Evolutionary conservation across 306 rosid genomes (phyloP).

Genomic region (Malus asiatica): DNA sequence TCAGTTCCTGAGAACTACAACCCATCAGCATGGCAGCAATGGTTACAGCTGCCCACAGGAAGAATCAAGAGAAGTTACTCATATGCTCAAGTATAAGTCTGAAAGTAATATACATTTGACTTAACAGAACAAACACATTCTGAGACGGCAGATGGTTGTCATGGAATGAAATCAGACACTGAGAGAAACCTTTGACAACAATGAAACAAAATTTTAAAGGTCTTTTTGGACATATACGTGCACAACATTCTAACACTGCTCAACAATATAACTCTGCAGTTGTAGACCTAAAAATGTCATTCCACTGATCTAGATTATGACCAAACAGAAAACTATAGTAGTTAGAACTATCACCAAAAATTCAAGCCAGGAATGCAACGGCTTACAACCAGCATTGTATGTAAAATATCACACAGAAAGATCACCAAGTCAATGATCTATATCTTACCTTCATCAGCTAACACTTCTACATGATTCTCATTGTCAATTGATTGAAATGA

Average conservation of each 20-base stretch:
- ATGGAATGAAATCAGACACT: neutral
- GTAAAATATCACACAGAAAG: constrained; percentile 5
- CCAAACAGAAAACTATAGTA: neutral
- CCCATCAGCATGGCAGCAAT: constrained; percentile 74
- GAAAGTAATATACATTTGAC: neutral
- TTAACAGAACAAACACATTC: neutral
- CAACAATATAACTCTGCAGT: neutral
- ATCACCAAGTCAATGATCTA: neutral
- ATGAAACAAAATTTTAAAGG: neutral
- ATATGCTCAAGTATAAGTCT: neutral
- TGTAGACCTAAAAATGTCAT: neutral
- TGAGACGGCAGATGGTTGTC: neutral
- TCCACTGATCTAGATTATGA: neutral
- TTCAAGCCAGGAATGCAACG: neutral
- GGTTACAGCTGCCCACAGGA: constrained; percentile 52
- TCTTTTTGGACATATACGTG: neutral
- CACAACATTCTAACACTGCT: neutral
- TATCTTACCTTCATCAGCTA: constrained; percentile 72
- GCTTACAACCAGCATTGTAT: constrained; percentile 6
- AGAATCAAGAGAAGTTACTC: constrained; percentile 18
- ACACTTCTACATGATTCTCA: constrained; percentile 72
- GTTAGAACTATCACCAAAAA: neutral
- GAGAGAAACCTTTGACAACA: neutral
- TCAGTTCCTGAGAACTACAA: constrained; percentile 62
- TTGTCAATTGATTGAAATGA: constrained; percentile 55